Conservation (phyloP, 345 rosid genomes). For the Aquilaria malaccensis region DNA sequence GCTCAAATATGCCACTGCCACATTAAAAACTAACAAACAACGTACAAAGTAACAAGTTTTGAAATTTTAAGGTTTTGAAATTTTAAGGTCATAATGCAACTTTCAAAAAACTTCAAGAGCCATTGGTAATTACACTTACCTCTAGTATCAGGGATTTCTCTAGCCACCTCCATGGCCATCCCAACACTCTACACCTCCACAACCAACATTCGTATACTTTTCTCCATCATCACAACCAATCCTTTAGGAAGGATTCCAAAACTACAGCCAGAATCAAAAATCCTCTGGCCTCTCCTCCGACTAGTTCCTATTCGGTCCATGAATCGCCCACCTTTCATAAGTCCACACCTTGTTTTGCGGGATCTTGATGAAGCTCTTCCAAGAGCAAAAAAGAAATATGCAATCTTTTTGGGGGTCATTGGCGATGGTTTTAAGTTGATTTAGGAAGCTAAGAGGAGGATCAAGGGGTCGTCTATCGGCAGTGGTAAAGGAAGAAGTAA, state of each 20-base stretch:
- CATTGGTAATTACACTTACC: no score
- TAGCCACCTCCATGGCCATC: no score
- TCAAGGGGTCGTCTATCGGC: constrained; percentile 34
- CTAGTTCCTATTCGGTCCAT: constrained; percentile 53
- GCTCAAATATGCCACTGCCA: no score
- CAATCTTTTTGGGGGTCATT: constrained; percentile 39
- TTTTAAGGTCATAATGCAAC: no score
- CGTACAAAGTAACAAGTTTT: no score
- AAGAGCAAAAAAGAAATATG: constrained; percentile 49
- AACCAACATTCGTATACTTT: no score
- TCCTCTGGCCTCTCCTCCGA: constrained; percentile 63
- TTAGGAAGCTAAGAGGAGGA: constrained; percentile 42
- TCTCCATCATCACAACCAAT: no score
- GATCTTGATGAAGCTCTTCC: constrained; percentile 65
- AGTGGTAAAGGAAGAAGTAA: constrained; percentile 2
- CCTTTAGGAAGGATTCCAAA: constrained; percentile 29
- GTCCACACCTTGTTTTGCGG: constrained; percentile 44
- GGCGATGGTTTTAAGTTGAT: constrained; percentile 31
- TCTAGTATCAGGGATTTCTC: no score
- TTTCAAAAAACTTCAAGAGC: no score
- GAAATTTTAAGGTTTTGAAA: no score
- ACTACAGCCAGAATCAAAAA: constrained; percentile 79
- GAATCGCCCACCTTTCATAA: constrained; percentile 69
- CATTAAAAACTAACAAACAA: no score
- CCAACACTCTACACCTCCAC: no score